A percentile compares a stretch with the other conserved stretches of the same genome.
phyloP scores from a whole-genome alignment of 768 basidiomycete genomes.

The Leccinum rimulosum region DNA sequence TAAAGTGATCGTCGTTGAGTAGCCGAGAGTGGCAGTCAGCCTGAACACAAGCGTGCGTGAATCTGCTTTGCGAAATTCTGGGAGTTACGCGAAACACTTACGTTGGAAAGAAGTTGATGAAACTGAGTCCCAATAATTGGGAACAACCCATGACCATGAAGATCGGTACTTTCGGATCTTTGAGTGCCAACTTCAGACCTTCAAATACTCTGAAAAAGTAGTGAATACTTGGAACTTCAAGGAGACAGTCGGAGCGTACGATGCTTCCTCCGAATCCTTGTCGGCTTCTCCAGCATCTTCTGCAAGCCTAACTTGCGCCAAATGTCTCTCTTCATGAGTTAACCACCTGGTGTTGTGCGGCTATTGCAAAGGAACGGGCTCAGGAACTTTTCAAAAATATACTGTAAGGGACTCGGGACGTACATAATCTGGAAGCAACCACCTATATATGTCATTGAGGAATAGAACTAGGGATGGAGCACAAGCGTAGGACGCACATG shows the following conservation, averaged over 20 bases:
- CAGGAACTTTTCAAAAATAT: not conserved
- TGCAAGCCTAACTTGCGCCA: constrained; percentile 65
- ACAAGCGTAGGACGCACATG: constrained; percentile 36
- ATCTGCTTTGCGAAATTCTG: not conserved
- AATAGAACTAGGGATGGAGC: not conserved
- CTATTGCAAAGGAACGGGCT: constrained; percentile 26
- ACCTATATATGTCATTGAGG: constrained; percentile 35
- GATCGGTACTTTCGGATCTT: constrained; percentile 51
- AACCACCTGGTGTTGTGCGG: constrained; percentile 66
- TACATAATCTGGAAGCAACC: constrained; percentile 59
- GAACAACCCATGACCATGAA: constrained; percentile 52
- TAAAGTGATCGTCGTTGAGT: constrained; percentile 55
- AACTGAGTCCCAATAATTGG: constrained; percentile 55
- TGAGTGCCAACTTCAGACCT: constrained; percentile 55
- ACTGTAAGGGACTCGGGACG: constrained; percentile 16
- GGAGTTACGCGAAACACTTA: constrained; percentile 17
- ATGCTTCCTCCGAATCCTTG: constrained; percentile 34
- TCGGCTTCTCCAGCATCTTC: constrained; percentile 71
- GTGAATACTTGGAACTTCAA: not conserved
- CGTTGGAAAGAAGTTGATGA: constrained; percentile 61
- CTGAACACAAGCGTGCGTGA: constrained; percentile 27
- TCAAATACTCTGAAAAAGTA: constrained; percentile 38
- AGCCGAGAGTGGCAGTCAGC: constrained; percentile 59
- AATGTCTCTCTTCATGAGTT: constrained; percentile 45
- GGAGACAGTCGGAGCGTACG: constrained; percentile 3